phyloP scores from a whole-genome alignment of 2,329 filamentous ascomycete genomes.

The Emmonsiellopsis sp. region DNA sequence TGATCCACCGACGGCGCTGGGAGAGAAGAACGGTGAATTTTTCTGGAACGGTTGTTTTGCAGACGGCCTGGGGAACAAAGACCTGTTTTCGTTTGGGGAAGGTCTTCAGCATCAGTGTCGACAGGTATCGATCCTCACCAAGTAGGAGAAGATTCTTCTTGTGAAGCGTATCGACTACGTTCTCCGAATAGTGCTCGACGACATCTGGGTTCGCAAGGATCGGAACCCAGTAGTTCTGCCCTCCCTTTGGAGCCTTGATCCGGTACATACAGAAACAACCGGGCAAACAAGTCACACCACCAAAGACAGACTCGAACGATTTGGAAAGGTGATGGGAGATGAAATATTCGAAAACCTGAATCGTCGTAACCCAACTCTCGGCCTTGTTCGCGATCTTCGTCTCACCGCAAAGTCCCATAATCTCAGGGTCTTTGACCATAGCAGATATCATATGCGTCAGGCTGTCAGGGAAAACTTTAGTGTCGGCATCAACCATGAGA shows the following conservation, averaged over 20 bases:
- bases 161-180: constrained; percentile 95
- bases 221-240: constrained; percentile 98
- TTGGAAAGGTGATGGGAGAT: constrained; percentile 96
- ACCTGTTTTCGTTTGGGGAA: constrained; percentile 99
- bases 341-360: constrained; percentile 95
- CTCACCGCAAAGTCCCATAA: constrained; percentile 98
- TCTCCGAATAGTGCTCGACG: constrained; percentile 98
- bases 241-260: constrained; percentile 97
- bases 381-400: constrained; percentile 99
- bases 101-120: constrained; percentile 94
- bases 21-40: constrained; percentile 85
- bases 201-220: constrained; percentile 97
- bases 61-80: constrained; percentile 95
- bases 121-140: constrained; percentile 89
- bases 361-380: constrained; percentile 88
- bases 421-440: constrained; percentile 97
- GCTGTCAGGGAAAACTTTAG: constrained; percentile 97
- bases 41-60: constrained; percentile 95
- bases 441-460: constrained; percentile 98
- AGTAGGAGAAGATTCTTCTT: constrained; percentile 91
- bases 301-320: constrained; percentile 96
- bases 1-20: constrained; percentile 96
- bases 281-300: constrained; percentile 95
- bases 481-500: constrained; percentile 98
- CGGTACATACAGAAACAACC: constrained; percentile 99